Evolutionary conservation across 1,139 yeast species (phyloP), one percentile per base, ranked within the genome.

Genomic region (Citeromyces siamensis): DNA sequence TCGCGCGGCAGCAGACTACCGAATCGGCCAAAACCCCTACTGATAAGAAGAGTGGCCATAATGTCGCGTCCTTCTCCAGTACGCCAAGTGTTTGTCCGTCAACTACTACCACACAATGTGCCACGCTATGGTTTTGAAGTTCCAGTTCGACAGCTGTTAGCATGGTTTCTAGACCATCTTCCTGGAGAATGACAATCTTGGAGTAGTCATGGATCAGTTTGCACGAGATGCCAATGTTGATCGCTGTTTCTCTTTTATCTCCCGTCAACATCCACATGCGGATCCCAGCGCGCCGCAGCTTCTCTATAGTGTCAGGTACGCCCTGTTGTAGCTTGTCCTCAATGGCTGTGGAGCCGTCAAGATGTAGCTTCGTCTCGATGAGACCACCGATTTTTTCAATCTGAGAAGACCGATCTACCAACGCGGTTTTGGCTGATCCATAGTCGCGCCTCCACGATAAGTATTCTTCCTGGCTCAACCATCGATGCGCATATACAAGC

Each of bases 261-360:
- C 99, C 99, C 0, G 99, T 90, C 41, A 90, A 65, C 96, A 90
- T 90, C 98, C 99, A 90, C 64, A 93, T 60, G 51, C 80, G 84
- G 40, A 90, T 86, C 4, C 95, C 95, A 0, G 98, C 98, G 42
- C 94, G 68, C 47, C 95, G 72, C 31, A 93, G 67, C 51, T 85
- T 86, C 41, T 86, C 96, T 44, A 90, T 88, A 0, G 97, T 75
- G 41, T 86, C 95, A 19, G 96, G 81, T 1, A 93, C 98, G 9
- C 98, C 99, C 33, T 80, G 83, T 57, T 93, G 99, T 35, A 93
- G 65, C 52, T 90, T 93, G 52, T 93, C 99, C 55, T 93, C 99
- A 44, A 93, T 90, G 0, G 97, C 98, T 3, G 97, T 86, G 2
- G 95, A 96, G 6, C 98, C 98, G 10, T 80, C 56, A 14, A 90